Evolutionary conservation across 352 stramenopile species (phyloP).

Genomic region (Phytophthora ramorum): DNA sequence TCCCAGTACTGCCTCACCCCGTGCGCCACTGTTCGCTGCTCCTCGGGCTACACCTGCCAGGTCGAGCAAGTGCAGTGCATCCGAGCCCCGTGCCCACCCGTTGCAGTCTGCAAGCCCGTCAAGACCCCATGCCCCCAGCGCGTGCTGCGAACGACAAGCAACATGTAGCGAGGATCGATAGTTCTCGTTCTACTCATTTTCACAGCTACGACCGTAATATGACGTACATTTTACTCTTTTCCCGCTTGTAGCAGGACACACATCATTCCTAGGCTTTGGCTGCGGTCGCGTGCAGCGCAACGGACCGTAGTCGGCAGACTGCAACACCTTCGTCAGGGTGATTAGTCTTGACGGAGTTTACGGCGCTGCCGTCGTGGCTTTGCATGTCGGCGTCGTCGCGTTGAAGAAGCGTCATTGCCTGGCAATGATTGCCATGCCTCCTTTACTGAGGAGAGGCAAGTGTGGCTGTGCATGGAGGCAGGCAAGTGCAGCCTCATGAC

Average conservation of each 20-base stretch:
- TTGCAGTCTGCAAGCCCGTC: conserved; percentile 27
- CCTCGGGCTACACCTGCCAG: conserved; percentile 20
- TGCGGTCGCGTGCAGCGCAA: too few relatives aligned
- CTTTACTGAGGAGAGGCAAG: conserved; percentile 15
- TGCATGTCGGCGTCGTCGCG: not conserved
- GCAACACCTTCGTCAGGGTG: not conserved
- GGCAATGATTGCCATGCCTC: too few relatives aligned
- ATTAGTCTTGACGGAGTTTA: conserved; percentile 10
- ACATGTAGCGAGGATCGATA: not conserved
- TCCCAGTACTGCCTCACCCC: conserved; percentile 30
- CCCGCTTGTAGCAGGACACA: not conserved
- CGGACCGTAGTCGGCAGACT: too few relatives aligned
- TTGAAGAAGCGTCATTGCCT: conserved; percentile 6
- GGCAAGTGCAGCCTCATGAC: too few relatives aligned
- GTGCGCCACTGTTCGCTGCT: conserved; percentile 26
- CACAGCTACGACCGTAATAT: not conserved
- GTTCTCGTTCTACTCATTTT: not conserved
- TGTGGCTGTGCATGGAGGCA: not conserved
- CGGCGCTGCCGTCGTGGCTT: not conserved
- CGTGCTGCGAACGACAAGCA: conserved; percentile 8
- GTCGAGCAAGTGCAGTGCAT: conserved; percentile 36
- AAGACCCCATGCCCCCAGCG: conserved; percentile 14
- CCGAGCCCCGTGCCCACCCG: conserved; percentile 21
- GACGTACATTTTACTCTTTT: not conserved
- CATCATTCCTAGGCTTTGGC: not conserved